Percentiles rank a stretch among this genome's conserved stretches.
Evolutionary conservation across 352 stramenopile species (phyloP).

Genomic region (Thalassiosira mediterranea): DNA sequence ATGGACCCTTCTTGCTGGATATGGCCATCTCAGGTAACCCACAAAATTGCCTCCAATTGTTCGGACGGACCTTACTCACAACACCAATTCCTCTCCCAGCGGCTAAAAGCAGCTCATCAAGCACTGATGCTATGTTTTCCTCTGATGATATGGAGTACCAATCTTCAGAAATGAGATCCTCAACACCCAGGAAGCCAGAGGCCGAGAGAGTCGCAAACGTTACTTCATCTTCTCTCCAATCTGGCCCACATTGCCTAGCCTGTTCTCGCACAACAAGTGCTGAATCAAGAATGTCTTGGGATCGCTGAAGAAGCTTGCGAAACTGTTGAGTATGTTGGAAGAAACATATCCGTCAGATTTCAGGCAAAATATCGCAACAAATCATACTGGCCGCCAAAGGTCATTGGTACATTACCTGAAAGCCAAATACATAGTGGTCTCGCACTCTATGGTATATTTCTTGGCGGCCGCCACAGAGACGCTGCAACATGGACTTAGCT

Average conservation of each 20-base stretch:
- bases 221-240: constrained; percentile 65
- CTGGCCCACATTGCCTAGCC: constrained; percentile 62
- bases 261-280: constrained; percentile 70
- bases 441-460: constrained; percentile 75
- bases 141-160: constrained; percentile 47
- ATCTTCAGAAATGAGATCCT: constrained; percentile 80
- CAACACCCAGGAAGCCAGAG: constrained; percentile 70
- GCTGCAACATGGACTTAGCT: constrained; percentile 71
- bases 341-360: no score
- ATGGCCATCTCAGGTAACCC: constrained; percentile 26
- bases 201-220: constrained; percentile 55
- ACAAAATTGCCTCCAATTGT: constrained; percentile 69
- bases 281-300: constrained; percentile 52
- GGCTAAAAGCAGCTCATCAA: constrained; percentile 71
- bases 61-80: constrained; percentile 32
- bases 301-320: constrained; percentile 62
- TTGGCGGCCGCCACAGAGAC: constrained; percentile 67
- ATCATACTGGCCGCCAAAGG: no score
- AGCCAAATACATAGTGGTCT: constrained; percentile 81
- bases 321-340: constrained; percentile 30
- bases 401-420: constrained; percentile 30
- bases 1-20: constrained; percentile 15
- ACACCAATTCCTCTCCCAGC: constrained; percentile 40
- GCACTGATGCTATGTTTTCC: constrained; percentile 49
- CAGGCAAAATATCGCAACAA: no score